Conservation (phyloP, 352 stramenopile species). For the Phytopythium oedochilum region DNA sequence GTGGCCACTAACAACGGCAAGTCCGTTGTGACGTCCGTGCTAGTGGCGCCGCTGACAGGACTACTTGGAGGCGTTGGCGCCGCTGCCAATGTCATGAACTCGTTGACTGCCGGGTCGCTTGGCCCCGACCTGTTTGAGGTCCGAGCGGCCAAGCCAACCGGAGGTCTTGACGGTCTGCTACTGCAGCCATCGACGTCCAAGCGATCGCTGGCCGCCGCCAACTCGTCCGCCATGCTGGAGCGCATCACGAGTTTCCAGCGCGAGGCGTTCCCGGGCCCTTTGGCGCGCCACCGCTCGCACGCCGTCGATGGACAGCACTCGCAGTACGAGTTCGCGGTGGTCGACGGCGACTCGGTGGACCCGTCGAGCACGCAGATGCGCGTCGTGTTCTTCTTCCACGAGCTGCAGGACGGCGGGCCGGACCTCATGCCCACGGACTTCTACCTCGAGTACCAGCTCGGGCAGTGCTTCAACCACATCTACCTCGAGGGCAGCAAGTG, state of each 20-base stretch:
- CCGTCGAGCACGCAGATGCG: conserved; percentile 64
- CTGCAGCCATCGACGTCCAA: not conserved
- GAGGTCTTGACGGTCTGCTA: not conserved
- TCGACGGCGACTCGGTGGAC: conserved; percentile 51
- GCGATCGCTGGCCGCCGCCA: not conserved
- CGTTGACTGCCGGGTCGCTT: not conserved
- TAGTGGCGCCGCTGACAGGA: not conserved
- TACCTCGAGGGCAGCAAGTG: conserved; percentile 75
- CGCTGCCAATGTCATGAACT: not conserved
- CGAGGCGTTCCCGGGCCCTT: conserved; percentile 16
- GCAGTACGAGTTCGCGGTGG: conserved; percentile 8
- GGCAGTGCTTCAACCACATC: conserved; percentile 47
- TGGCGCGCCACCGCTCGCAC: conserved; percentile 8
- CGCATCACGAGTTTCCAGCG: conserved; percentile 10
- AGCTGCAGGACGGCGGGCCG: conserved; percentile 66
- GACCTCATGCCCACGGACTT: conserved; percentile 56
- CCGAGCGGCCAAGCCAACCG: not conserved
- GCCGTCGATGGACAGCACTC: conserved; percentile 8
- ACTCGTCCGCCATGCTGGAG: not conserved
- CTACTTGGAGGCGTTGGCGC: not conserved
- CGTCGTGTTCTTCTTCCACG: conserved; percentile 80
- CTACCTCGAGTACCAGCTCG: conserved; percentile 76
- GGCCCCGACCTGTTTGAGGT: conserved; percentile 14
- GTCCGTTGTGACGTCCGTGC: not conserved
- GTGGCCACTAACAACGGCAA: not conserved